A percentile compares a stretch with the other conserved stretches of the same genome.
Conservation (phyloP, 2,329 filamentous ascomycete genomes). For the Xylaria sp. region DNA sequence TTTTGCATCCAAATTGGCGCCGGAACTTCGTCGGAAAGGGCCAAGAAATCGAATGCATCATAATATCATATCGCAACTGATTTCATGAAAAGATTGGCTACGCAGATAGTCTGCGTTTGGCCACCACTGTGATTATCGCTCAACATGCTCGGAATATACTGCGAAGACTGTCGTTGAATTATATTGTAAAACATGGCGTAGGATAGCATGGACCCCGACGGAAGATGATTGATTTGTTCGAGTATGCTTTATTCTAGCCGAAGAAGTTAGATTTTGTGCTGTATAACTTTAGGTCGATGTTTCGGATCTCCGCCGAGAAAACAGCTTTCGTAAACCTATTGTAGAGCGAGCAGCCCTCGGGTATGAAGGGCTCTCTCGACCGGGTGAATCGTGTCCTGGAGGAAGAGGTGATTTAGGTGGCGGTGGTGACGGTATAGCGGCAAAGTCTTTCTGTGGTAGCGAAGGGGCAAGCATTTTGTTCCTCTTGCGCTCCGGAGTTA, state of each 20-base stretch:
- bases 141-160: neutral
- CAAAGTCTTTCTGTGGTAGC: conserved; percentile 32
- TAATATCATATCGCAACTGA: conserved; percentile 17
- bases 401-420: conserved; percentile 37
- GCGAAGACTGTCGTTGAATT: neutral
- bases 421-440: conserved; percentile 31
- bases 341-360: conserved; percentile 41
- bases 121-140: conserved; percentile 7
- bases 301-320: conserved; percentile 41
- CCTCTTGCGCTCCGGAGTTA: conserved; percentile 40
- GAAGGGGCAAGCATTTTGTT: conserved; percentile 31
- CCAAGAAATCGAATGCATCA: conserved; percentile 15
- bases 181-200: conserved; percentile 19
- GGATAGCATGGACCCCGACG: neutral
- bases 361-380: conserved; percentile 31
- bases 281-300: conserved; percentile 26
- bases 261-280: neutral
- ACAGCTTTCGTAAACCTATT: conserved; percentile 41
- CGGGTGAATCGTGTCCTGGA: conserved; percentile 10
- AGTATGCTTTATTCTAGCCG: neutral
- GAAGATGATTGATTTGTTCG: neutral
- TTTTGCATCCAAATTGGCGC: conserved; percentile 9
- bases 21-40: conserved; percentile 7
- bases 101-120: neutral
- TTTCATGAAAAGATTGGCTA: neutral